Evolutionary conservation across 805 yeast genomes (phyloP), one percentile per base, ranked within the genome.

Genomic region (Diddensiella transvaalensis): DNA sequence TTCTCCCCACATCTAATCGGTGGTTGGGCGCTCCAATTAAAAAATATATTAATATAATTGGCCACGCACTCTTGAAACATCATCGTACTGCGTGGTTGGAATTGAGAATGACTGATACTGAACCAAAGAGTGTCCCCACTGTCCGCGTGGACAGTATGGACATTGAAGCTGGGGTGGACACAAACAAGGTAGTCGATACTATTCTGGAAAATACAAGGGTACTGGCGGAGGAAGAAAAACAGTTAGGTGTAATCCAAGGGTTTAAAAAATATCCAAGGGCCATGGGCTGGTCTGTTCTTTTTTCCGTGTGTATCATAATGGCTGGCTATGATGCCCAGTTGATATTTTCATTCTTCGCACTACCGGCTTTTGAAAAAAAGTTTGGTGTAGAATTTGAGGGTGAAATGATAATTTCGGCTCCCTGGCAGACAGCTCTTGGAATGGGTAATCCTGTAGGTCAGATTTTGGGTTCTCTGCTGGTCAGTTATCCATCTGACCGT

Each of bases 301-400:
- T 76, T 42, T 67, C 76, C 4, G 54, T 71, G 5, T 71, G 75
- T 22, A 64, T 76, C 48, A 58, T 75, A 43, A 74, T 74, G 78
- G 77, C 72, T 48, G 80, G 79, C 24, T 75, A 72, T 60, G 79
- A 75, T 54, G 62, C 67, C 23, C 66, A 64, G 46, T 60, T 76
- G 43, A 62, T 76, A 45, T 55, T 61, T 30, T 64, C 75, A 2
- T 71, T 76, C 57, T 76, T 64, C 60, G 77, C 73, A 3, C 66
- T 72, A 59, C 77, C 77, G 2, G 67, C 73, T 18, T 76, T 76
- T 52, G 62, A 61, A 33, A 58, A 57, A 44, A 67, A 68, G 53
- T 76, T 68, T 50, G 81, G 81, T 22, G 56, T 54, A n/a, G 54
- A 47, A 41, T 58, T 55, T 11, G 51, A 46, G 13, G 53, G 47